Conservation (phyloP, 768 basidiomycete genomes). For the Hygrocybe coccinea region DNA sequence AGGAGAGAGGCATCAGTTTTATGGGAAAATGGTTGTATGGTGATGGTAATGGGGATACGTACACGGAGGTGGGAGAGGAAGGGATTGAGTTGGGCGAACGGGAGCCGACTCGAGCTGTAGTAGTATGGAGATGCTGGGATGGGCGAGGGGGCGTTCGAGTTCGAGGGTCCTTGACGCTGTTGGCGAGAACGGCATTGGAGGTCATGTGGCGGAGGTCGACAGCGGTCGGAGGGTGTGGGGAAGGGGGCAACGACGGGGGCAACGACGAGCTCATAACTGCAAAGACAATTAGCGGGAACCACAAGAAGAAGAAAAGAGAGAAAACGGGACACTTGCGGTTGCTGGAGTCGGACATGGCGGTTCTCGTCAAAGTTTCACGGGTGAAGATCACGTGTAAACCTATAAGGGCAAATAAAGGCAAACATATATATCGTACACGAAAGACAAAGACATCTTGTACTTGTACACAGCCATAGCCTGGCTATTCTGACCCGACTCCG, state of each 20-base stretch:
- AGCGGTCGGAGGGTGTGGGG: constrained; percentile 24
- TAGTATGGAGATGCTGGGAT: background rate
- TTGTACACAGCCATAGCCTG: no score
- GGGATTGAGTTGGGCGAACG: constrained; percentile 72
- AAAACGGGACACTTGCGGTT: no score
- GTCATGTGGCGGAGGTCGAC: constrained; percentile 55
- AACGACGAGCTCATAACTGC: no score
- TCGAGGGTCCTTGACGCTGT: constrained; percentile 16
- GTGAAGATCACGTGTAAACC: no score
- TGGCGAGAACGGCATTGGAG: constrained; percentile 39
- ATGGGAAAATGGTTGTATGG: background rate
- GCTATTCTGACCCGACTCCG: no score
- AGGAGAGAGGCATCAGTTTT: constrained; percentile 7
- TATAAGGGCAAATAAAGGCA: no score
- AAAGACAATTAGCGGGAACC: no score
- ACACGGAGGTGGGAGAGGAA: constrained; percentile 77
- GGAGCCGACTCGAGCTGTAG: constrained; percentile 44
- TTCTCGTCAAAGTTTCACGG: no score
- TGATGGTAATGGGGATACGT: constrained; percentile 28
- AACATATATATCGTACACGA: no score
- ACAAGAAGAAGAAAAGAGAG: no score
- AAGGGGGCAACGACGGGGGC: background rate
- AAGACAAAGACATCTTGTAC: no score
- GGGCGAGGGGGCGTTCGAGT: background rate
- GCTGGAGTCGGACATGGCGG: no score